A percentile compares a stretch with the other conserved stretches of the same genome.
Evolutionary conservation across 2,329 filamentous ascomycete genomes (phyloP).

Genomic region (Botrytis aclada): DNA sequence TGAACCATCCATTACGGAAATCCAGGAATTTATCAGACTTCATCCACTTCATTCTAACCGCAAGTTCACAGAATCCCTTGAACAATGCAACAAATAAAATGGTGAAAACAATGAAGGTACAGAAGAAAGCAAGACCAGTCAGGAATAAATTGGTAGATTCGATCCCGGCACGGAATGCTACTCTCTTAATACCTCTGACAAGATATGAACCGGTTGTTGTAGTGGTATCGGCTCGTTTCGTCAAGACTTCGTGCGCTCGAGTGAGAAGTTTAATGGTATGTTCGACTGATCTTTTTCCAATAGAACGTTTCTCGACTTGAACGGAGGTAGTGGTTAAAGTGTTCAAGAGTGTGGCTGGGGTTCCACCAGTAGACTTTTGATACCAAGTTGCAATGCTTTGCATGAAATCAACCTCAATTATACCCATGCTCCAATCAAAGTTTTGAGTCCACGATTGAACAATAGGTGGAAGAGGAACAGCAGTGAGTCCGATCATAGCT

Average conservation of each 20-base stretch:
- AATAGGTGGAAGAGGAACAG: slow-evolving; percentile 78
- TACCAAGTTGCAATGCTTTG: slow-evolving; percentile 93
- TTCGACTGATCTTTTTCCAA: slow-evolving; percentile 51
- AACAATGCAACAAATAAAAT: slow-evolving; percentile 71
- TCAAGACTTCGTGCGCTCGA: slow-evolving; percentile 38
- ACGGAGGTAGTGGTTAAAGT: slow-evolving; percentile 73
- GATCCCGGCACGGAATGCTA: slow-evolving; percentile 80
- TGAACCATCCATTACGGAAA: slow-evolving; percentile 92
- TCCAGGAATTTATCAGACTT: slow-evolving; percentile 84
- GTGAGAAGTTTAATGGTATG: slow-evolving; percentile 35
- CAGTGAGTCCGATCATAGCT: slow-evolving; percentile 83
- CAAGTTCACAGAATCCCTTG: slow-evolving; percentile 76
- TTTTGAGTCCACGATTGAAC: slow-evolving; percentile 94
- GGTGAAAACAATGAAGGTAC: slow-evolving; percentile 75
- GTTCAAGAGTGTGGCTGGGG: slow-evolving; percentile 73
- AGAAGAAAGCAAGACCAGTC: slow-evolving; percentile 86
- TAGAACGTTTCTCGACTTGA: slow-evolving; percentile 62
- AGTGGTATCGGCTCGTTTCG: slow-evolving; percentile 55
- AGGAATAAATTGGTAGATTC: slow-evolving; percentile 92
- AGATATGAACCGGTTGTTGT: slow-evolving; percentile 54
- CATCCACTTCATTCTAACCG: slow-evolving; percentile 73
- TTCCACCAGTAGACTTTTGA: slow-evolving; percentile 87
- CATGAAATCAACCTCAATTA: slow-evolving; percentile 83
- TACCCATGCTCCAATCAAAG: slow-evolving; percentile 97
- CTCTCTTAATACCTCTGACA: slow-evolving; percentile 82